Evolutionary conservation across 2,329 filamentous ascomycete species (phyloP).

Genomic region (Colletotrichum abscissum): DNA sequence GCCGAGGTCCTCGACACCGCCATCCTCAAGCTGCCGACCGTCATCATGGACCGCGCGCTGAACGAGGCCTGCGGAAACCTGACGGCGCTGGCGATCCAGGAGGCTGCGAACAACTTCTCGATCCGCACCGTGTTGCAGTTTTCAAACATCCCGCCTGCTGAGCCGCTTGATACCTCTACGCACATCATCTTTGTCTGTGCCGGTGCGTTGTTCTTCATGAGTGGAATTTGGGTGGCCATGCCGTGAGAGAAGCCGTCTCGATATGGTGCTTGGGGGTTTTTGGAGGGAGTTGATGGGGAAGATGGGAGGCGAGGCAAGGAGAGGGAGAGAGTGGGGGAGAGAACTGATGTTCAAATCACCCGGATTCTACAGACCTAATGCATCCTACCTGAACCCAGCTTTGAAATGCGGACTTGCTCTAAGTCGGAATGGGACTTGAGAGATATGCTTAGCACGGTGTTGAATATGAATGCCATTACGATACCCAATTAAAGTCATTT

Average conservation of each 20-base stretch:
- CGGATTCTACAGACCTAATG: slow-evolving; percentile 16
- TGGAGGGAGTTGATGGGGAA: background rate
- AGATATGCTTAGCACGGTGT: slow-evolving; percentile 22
- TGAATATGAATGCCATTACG: slow-evolving; percentile 9
- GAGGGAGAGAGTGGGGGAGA: background rate
- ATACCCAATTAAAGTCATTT: slow-evolving; percentile 15
- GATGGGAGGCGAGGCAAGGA: too few relatives aligned
- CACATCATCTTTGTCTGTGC: slow-evolving; percentile 15
- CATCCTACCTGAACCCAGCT: background rate
- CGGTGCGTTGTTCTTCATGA: background rate
- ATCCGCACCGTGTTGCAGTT: slow-evolving; percentile 51
- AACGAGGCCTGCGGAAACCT: slow-evolving; percentile 59
- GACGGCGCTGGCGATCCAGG: slow-evolving; percentile 54
- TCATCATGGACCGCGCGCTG: slow-evolving; percentile 52
- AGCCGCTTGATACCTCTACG: slow-evolving; percentile 2
- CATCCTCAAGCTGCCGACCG: slow-evolving; percentile 46
- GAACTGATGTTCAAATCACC: background rate
- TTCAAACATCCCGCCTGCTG: slow-evolving; percentile 36
- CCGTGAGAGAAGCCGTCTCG: background rate
- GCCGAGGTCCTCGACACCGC: slow-evolving; percentile 54
- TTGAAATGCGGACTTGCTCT: background rate
- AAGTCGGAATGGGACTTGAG: background rate
- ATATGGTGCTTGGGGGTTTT: too few relatives aligned
- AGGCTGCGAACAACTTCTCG: slow-evolving; percentile 57
- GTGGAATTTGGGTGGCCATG: slow-evolving; percentile 24